Evolutionary conservation across 495 filamentous ascomycete species (phyloP), one percentile per base, ranked within the genome.

Genomic region (Aspergillus egyptiacus): DNA sequence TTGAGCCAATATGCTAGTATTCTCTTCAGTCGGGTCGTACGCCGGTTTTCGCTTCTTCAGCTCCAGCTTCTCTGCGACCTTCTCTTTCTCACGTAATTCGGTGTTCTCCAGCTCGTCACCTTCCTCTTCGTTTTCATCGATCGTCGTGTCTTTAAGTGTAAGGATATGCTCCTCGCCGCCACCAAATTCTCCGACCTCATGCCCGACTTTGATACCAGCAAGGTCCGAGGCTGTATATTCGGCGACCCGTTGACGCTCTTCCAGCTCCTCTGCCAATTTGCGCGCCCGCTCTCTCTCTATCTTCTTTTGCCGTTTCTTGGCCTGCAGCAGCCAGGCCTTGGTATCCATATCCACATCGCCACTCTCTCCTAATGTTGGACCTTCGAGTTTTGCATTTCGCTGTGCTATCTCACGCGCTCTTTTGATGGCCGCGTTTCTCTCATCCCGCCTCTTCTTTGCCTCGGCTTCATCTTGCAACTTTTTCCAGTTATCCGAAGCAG

Each of bases 251-350:
- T 84, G 80, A 3, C 78, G 73, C 64, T 83, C 83, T 19, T 79
- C 86, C 18, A 89, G 64, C 66, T 95, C 89, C 61, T 87, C 77
- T 42, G 84, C 86, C 34, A 81, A 66, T 65, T 86, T 88, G 59
- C 79, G 74, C 39, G 81, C 80, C 34, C 77, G 71, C 46, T 84
- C 85, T 56, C 90, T 85, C 51, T 84, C 83, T 33, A 96, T 83
- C 71, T 91, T 85, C 75, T 91, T 95, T 63, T 90, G 84, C 11
- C 88, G 70, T 71, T 94, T 96, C 73, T 95, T 96, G 61, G 87
- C 80, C 55, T 82, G 82, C 58, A 83, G 75, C 48, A 98, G 62
- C 91, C 91, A 98, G 2, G 82, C 73, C 57, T 82, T 85, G 34
- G 91, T 85, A 60, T 95, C 89, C 14, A 90, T 47, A 10, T 77